Evolutionary conservation across 1,139 yeast species (phyloP).

Genomic region (Lodderomyces beijingensis): DNA sequence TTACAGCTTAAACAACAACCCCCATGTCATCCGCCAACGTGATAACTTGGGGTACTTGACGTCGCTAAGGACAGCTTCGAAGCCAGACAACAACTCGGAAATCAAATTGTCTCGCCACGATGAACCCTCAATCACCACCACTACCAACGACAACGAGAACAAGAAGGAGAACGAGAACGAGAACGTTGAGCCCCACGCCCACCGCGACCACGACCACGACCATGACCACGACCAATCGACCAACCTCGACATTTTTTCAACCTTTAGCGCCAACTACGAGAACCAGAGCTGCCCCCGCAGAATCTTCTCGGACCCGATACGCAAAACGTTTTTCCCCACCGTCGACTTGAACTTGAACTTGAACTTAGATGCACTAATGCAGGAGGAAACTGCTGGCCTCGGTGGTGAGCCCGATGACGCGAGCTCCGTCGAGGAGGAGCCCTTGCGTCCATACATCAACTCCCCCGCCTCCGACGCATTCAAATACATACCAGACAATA

Average conservation of each 20-base stretch:
- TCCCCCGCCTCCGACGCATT: too few species aligned
- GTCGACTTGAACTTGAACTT: conserved; percentile 1
- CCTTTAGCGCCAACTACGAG: conserved; percentile 3
- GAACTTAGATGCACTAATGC: conserved; percentile 1
- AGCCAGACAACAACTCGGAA: background rate
- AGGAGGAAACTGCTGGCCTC: too few species aligned
- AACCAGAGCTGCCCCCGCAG: conserved; percentile 1
- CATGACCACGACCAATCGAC: background rate
- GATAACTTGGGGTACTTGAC: conserved; percentile 33
- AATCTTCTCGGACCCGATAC: conserved; percentile 1
- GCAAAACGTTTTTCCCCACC: background rate
- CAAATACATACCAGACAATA: too few species aligned
- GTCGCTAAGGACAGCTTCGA: conserved; percentile 29
- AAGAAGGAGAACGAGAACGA: conserved; percentile 2
- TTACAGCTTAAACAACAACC: conserved; percentile 36
- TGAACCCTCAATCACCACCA: too few species aligned
- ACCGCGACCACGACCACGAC: too few species aligned
- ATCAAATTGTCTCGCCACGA: background rate
- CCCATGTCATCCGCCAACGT: conserved; percentile 36
- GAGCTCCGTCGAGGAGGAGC: too few species aligned
- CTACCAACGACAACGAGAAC: too few species aligned
- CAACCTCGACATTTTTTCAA: conserved; percentile 1
- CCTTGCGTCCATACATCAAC: too few species aligned
- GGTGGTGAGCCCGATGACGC: too few species aligned
- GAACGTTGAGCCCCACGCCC: too few species aligned